Evolutionary conservation across 192 early-diverging fungal species (phyloP).

Genomic region (Coemansia sp.): DNA sequence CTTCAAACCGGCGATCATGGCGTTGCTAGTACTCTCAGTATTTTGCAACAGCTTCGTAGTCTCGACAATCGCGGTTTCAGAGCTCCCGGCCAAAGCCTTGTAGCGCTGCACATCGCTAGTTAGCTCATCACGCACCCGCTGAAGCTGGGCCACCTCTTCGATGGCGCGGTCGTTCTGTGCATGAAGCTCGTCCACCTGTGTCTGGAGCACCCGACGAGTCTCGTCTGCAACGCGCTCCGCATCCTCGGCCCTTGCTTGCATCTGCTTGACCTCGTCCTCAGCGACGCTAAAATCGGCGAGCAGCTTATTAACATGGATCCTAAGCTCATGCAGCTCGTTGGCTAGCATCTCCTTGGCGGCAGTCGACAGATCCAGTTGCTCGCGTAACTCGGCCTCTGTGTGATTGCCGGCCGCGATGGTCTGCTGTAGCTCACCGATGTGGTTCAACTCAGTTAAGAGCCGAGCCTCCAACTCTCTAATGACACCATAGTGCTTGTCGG

Average conservation of each 20-base stretch:
- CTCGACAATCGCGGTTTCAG: background rate
- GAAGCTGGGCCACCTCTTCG: background rate
- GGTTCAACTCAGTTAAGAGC: background rate
- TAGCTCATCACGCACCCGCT: background rate
- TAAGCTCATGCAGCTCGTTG: background rate
- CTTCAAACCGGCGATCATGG: background rate
- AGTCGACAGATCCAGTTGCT: background rate
- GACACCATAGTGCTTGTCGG: background rate
- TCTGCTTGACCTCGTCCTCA: background rate
- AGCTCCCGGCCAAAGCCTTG: conserved; percentile 1
- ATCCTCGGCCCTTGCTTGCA: background rate
- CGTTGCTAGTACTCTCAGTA: background rate
- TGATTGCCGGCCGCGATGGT: background rate
- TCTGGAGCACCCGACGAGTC: background rate
- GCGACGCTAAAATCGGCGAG: background rate
- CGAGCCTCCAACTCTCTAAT: background rate
- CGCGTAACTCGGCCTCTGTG: background rate
- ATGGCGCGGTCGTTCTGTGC: background rate
- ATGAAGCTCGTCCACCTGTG: conserved; percentile 2
- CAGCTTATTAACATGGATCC: background rate
- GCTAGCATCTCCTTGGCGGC: background rate
- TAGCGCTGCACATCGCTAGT: background rate
- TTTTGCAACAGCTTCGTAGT: background rate
- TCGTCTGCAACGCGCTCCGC: background rate
- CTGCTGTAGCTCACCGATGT: background rate